phyloP scores from a whole-genome alignment of 1,139 yeast species.

The Candida labiduridarum region DNA sequence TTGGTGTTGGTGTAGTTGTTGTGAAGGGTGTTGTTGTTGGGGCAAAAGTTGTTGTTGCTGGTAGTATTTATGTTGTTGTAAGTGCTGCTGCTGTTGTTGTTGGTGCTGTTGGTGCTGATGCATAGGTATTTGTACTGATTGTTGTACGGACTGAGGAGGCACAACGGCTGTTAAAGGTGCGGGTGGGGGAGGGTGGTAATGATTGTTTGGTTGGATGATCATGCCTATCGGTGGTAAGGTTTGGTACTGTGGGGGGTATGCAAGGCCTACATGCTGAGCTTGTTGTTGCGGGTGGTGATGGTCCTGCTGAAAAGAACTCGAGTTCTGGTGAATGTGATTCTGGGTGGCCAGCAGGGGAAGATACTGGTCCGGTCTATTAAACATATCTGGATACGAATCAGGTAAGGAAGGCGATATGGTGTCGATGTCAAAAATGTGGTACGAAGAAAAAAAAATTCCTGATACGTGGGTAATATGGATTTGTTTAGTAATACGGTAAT shows the following conservation, averaged over 20 bases:
- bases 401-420: background rate
- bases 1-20: background rate
- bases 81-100: constrained; percentile 4
- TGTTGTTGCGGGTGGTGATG: background rate
- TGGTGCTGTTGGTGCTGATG: constrained; percentile 8
- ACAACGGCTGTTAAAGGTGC: constrained; percentile 1
- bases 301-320: background rate
- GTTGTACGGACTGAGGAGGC: constrained; percentile 1
- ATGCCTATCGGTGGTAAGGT: constrained; percentile 4
- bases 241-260: constrained; percentile 2
- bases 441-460: background rate
- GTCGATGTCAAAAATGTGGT: background rate
- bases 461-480: background rate
- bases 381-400: constrained; percentile 4
- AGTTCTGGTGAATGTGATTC: constrained; percentile 3
- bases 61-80: constrained; percentile 1
- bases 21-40: background rate
- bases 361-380: constrained; percentile 10
- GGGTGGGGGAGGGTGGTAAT: constrained; percentile 3
- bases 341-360: background rate
- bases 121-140: background rate
- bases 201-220: constrained; percentile 4
- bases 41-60: background rate
- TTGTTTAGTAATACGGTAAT: constrained; percentile 1
- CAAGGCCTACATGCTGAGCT: background rate